Evolutionary conservation across 208 protist genomes (phyloP).

Genomic region (Acanthamoeba lenticulata): DNA sequence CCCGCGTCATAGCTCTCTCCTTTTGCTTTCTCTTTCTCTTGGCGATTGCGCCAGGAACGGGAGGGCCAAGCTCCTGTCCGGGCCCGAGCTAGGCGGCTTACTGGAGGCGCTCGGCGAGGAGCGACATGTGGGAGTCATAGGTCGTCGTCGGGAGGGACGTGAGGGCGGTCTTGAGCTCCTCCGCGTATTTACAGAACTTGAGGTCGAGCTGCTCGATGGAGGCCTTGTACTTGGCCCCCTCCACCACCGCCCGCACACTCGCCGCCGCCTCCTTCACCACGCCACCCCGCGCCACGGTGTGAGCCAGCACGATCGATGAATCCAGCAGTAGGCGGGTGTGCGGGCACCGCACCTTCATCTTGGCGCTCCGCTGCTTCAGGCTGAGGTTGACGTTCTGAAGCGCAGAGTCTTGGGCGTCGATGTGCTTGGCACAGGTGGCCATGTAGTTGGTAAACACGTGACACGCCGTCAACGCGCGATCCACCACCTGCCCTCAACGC

Average conservation of each 20-base stretch:
- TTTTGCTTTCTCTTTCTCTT: too few species aligned
- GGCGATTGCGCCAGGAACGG: too few species aligned
- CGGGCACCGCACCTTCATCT: neutral
- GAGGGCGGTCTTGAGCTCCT: slow-evolving; percentile 3
- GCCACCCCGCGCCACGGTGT: neutral
- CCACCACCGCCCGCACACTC: neutral
- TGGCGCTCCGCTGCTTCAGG: neutral
- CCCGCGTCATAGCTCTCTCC: too few species aligned
- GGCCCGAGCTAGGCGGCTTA: neutral
- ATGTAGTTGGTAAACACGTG: slow-evolving; percentile 41
- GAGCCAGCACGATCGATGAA: neutral
- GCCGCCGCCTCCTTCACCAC: neutral
- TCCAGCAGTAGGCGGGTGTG: neutral
- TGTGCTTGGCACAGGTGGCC: neutral
- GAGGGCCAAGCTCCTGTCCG: too few species aligned
- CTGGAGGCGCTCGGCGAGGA: slow-evolving; percentile 20
- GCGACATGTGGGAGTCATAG: slow-evolving; percentile 31
- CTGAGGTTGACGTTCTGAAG: neutral
- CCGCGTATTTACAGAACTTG: slow-evolving; percentile 48
- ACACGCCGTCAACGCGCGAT: neutral
- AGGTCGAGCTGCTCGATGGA: neutral
- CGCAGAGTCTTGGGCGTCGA: neutral
- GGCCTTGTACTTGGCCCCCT: slow-evolving; percentile 8
- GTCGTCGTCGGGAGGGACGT: neutral
- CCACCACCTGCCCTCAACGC: neutral